phyloP scores from a whole-genome alignment of 768 basidiomycete species.

The Boletus subcaerulescens region DNA sequence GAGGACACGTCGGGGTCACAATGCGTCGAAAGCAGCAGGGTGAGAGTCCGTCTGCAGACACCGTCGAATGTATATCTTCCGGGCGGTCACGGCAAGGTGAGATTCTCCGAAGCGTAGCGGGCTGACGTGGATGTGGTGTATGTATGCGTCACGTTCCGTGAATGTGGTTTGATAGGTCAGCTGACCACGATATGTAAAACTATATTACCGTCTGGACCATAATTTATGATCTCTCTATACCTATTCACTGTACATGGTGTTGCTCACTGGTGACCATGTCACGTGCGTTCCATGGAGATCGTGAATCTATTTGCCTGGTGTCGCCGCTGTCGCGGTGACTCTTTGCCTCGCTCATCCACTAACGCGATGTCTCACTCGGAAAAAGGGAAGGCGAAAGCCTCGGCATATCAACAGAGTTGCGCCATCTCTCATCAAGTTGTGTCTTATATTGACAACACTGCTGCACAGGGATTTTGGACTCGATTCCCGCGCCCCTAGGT shows the following conservation, averaged over 20 bases:
- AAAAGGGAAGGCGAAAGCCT: slow-evolving; percentile 10
- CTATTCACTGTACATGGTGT: too few species aligned
- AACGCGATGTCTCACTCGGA: slow-evolving; percentile 17
- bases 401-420: slow-evolving; percentile 24
- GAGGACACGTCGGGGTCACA: not conserved
- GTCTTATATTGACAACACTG: not conserved
- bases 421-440: not conserved
- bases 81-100: not conserved
- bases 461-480: slow-evolving; percentile 20
- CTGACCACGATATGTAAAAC: too few species aligned
- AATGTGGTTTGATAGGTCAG: too few species aligned
- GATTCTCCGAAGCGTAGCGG: not conserved
- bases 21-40: too few species aligned
- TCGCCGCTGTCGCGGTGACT: not conserved
- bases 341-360: not conserved
- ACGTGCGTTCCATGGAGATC: slow-evolving; percentile 2
- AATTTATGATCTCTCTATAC: too few species aligned
- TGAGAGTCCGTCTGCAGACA: not conserved
- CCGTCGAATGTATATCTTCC: not conserved
- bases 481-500: slow-evolving; percentile 39
- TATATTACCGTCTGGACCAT: too few species aligned
- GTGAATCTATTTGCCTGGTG: too few species aligned
- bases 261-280: slow-evolving; percentile 17
- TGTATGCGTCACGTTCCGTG: too few species aligned
- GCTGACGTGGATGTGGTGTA: too few species aligned